Evolutionary conservation across 2,329 filamentous ascomycete genomes (phyloP).

Genomic region (Venturia nashicola): DNA sequence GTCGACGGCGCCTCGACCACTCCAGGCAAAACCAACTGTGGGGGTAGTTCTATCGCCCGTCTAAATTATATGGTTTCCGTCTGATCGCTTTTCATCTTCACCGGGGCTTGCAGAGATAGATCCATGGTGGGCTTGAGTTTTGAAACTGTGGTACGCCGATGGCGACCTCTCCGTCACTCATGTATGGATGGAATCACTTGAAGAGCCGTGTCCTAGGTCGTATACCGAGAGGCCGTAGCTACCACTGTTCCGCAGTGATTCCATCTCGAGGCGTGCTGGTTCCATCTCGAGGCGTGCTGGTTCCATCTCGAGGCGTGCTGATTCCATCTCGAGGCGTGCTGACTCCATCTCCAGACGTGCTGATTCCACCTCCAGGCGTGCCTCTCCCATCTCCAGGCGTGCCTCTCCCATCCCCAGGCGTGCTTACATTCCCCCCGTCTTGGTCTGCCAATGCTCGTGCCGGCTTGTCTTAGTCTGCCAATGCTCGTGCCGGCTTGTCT

Average conservation of each 20-base stretch:
- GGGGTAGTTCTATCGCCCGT: neutral
- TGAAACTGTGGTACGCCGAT: neutral
- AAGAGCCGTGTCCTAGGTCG: neutral
- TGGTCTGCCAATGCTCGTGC: no score
- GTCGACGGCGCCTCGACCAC: neutral
- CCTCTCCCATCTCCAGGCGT: no score
- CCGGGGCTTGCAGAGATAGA: neutral
- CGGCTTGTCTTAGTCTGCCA: no score
- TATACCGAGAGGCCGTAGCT: neutral
- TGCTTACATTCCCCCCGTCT: no score
- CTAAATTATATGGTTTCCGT: neutral
- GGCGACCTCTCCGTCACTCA: neutral
- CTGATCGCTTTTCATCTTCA: no score
- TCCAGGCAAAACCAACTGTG: neutral
- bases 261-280: no score
- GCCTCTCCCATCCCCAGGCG: neutral
- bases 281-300: no score
- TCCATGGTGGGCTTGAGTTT: neutral
- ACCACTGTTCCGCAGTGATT: no score
- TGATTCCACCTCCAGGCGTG: no score
- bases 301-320: no score
- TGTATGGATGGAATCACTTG: neutral
- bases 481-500: no score
- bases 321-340: no score
- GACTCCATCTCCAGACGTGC: neutral